Evolutionary conservation across 2,329 filamentous ascomycete species (phyloP).

Genomic region (Phyllachora maydis): DNA sequence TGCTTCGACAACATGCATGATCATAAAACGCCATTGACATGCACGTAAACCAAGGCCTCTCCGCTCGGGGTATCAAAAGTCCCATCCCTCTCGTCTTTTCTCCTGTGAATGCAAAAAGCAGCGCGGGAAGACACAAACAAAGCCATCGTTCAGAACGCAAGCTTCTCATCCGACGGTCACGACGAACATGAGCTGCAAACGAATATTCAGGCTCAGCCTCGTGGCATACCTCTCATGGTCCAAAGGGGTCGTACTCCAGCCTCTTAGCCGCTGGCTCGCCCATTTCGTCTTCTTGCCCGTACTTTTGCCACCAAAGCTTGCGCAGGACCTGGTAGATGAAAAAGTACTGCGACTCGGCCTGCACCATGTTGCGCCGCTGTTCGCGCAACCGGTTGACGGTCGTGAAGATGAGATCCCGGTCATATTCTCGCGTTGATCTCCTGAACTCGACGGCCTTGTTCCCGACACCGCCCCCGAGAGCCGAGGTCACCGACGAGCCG

Average conservation of each 20-base stretch:
- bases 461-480: neutral
- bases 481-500: conserved; percentile 1
- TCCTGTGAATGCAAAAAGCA: too few species aligned
- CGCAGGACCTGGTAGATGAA: conserved; percentile 80
- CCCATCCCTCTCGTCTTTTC: too few species aligned
- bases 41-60: too few species aligned
- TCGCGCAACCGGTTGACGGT: conserved; percentile 65
- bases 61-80: too few species aligned
- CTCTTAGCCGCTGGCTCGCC: conserved; percentile 28
- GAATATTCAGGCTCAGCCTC: conserved; percentile 8
- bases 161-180: too few species aligned
- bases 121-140: too few species aligned
- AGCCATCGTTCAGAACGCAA: too few species aligned
- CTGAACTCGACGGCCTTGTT: conserved; percentile 7
- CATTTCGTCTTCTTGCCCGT: conserved; percentile 17
- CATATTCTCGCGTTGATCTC: too few species aligned
- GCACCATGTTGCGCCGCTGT: conserved; percentile 91
- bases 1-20: too few species aligned
- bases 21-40: too few species aligned
- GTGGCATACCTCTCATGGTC: too few species aligned
- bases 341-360: conserved; percentile 62
- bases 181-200: too few species aligned
- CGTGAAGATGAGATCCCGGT: conserved; percentile 49
- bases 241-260: conserved; percentile 27
- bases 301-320: conserved; percentile 51